These are phyloP conservation scores for Apophysomyces trapeziformis DNA, from an alignment of 371 early-diverging fungal genomes.

Conservation along the genomic window DNA sequence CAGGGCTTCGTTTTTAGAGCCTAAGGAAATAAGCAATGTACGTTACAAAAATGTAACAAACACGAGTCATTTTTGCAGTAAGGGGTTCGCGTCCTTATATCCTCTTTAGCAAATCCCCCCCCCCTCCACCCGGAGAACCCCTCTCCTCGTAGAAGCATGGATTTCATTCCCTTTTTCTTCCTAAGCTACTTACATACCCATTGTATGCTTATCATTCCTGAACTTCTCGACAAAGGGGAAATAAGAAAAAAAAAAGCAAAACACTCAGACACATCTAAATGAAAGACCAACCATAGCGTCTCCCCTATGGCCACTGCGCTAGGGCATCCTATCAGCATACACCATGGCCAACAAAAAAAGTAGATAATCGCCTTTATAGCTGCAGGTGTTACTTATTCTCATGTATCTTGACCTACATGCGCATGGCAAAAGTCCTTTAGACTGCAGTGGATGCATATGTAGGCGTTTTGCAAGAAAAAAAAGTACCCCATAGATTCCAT, in stretches of 20 bases:
- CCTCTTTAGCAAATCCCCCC: not conserved
- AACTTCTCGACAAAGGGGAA: not conserved
- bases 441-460: not conserved
- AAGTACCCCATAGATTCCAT: not conserved
- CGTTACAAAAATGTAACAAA: constrained; percentile 9
- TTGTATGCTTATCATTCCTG: not conserved
- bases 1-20: not conserved
- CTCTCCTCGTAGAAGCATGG: constrained; percentile 3
- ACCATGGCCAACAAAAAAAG: not conserved
- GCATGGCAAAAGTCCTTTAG: not conserved
- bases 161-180: constrained; percentile 2
- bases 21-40: not conserved
- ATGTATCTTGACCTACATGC: constrained; percentile 5
- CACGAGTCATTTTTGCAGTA: constrained; percentile 11
- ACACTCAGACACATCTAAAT: not conserved
- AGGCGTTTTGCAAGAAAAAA: not conserved
- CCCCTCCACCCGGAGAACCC: too few species aligned
- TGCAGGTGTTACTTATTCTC: too few species aligned
- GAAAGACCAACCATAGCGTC: not conserved
- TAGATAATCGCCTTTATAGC: too few species aligned
- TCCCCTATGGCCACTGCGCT: constrained; percentile 3
- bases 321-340: constrained; percentile 1
- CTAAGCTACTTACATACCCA: not conserved
- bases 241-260: not conserved
- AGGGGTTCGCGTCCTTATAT: not conserved